phyloP scores from a whole-genome alignment of 495 filamentous ascomycete genomes.

The Saxophila tyrrhenica region DNA sequence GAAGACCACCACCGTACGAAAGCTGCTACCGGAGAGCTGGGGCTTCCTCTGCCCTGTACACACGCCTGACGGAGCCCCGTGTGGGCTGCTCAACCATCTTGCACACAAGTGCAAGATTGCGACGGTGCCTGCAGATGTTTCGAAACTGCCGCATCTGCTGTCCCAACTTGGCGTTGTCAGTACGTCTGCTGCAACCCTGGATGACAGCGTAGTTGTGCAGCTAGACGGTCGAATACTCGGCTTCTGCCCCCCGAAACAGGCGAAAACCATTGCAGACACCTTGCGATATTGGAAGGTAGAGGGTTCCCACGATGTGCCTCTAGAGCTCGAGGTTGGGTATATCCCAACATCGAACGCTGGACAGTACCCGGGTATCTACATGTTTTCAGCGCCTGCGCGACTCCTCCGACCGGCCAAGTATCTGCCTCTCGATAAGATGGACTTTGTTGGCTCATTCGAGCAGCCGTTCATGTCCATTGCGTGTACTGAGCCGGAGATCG shows the following conservation, averaged over 20 bases:
- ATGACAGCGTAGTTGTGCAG: slow-evolving; percentile 76
- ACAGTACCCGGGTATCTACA: slow-evolving; percentile 91
- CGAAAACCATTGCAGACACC: slow-evolving; percentile 65
- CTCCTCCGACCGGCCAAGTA: slow-evolving; percentile 92
- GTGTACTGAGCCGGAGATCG: slow-evolving; percentile 68
- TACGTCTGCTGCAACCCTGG: slow-evolving; percentile 58
- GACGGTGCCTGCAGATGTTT: slow-evolving; percentile 57
- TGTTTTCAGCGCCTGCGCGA: slow-evolving; percentile 71
- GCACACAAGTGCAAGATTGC: slow-evolving; percentile 89
- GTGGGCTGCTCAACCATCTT: slow-evolving; percentile 89
- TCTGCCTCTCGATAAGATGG: slow-evolving; percentile 67
- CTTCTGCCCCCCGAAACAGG: slow-evolving; percentile 76
- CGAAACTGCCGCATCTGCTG: slow-evolving; percentile 57
- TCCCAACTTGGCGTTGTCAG: slow-evolving; percentile 65
- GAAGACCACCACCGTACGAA: slow-evolving; percentile 94
- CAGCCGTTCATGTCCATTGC: slow-evolving; percentile 98
- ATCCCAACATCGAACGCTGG: slow-evolving; percentile 76
- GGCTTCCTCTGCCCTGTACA: slow-evolving; percentile 95
- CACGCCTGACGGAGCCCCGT: slow-evolving; percentile 90
- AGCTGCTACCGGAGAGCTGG: slow-evolving; percentile 93
- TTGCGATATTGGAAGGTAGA: slow-evolving; percentile 93
- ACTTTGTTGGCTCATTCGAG: slow-evolving; percentile 85
- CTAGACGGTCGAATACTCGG: slow-evolving; percentile 83
- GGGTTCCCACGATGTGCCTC: slow-evolving; percentile 70
- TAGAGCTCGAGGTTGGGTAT: slow-evolving; percentile 81